These are phyloP conservation scores for Yamadazyma kanchanaburiensis DNA, from an alignment of 1,139 yeast species.

Conservation along the genomic window DNA sequence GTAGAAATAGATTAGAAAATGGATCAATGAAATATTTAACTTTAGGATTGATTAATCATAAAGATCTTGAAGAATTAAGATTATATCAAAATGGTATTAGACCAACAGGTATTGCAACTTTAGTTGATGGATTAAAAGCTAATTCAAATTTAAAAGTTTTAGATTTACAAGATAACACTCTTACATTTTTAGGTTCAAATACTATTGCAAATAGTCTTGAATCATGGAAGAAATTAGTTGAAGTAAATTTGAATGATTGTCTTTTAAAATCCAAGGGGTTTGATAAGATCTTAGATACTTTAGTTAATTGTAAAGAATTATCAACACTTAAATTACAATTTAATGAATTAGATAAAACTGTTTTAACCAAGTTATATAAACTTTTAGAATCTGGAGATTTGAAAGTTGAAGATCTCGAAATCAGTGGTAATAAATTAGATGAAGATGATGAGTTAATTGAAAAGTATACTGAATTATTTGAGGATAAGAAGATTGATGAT, in stretches of 20 bases:
- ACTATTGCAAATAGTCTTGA: constrained; percentile 45
- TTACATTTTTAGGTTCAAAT: constrained; percentile 71
- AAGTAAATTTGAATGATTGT: constrained; percentile 87
- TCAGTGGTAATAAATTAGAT: constrained; percentile 85
- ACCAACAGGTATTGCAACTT: constrained; percentile 81
- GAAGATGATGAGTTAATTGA: constrained; percentile 39
- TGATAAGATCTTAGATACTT: constrained; percentile 42
- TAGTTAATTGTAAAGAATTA: constrained; percentile 39
- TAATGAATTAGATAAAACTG: constrained; percentile 75
- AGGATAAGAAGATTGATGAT: constrained; percentile 78
- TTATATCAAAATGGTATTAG: constrained; percentile 95
- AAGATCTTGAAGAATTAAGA: constrained; percentile 67
- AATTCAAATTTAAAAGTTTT: constrained; percentile 62
- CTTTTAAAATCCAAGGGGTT: constrained; percentile 79
- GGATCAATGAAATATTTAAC: constrained; percentile 84
- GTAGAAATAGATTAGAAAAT: constrained; percentile 93
- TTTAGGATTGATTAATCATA: constrained; percentile 72
- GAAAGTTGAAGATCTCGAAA: constrained; percentile 62
- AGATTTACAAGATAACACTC: constrained; percentile 93
- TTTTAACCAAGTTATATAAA: constrained; percentile 54
- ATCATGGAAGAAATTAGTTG: constrained; percentile 49
- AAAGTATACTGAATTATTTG: constrained; percentile 51
- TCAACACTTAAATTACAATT: constrained; percentile 73
- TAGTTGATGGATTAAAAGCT: constrained; percentile 70
- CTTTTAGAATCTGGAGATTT: constrained; percentile 58